Evolutionary conservation across 1,284 basidiomycete genomes (phyloP), one percentile per base, ranked within the genome.

Genomic region (Cryptococcus hybrid): DNA sequence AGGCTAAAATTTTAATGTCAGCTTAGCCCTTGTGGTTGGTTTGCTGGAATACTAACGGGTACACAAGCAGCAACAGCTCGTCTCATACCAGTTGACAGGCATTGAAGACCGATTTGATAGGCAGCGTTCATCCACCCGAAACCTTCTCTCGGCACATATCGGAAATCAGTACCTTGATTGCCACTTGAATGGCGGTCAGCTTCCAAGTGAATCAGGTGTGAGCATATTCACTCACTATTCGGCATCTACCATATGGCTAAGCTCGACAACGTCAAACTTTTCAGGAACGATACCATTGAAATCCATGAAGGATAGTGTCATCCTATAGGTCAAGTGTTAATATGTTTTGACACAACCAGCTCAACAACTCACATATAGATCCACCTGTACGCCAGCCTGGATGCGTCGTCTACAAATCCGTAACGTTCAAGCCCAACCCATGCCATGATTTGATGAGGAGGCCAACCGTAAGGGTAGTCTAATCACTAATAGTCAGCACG

Each of bases 71-170:
- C 89, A 15, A 98, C 88, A 1, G 95, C 95, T 47, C 95, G 88
- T 35, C 94, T 85, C 90, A 96, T 95, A 72, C 92, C 90, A 35
- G 83, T 88, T 7, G 92, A 92, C 62, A 99, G 80, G 84, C 94
- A 95, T n/a, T 92, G 89, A 42, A 98, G 79, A 30, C 95, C 95
- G 52, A 96, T 88, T 80, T 95, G 92, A 80, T 93, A 92, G 56
- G 92, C 90, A 68, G 94, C 89, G 64, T 93, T 93, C 88, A 92
- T 93, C 92, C 92, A 94, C 3, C 95, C 95, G 70, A 99, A 99
- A 54, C 95, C 95, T 80, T 98, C 95, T 24, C 92, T 84, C 52
- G 92, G 92, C 39, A 97, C 88, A 83, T 92, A 88, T 82, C 92
- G 91, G 81, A 98, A 98, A 80, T 97, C 93, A 67, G 94, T 84